Base-by-base conservation (phyloP, 2,329 filamentous ascomycete genomes). In the Verruconis gallopava region DNA sequence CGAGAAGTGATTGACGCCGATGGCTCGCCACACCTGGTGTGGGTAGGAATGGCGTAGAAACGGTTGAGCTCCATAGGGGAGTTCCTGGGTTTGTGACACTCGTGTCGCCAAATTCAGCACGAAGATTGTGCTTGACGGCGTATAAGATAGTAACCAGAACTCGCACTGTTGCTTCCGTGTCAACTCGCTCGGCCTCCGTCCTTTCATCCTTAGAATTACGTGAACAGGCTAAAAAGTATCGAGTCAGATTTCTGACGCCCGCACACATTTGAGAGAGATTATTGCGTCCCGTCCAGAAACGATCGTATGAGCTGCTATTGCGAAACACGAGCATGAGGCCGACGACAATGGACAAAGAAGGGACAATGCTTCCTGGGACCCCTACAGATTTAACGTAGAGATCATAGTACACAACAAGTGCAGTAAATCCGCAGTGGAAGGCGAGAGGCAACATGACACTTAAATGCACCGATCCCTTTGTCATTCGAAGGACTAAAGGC, bases 291-390 rank as follows among this genome's bases (percentile, higher is more conserved):
- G 70, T 69, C 75, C 75, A 79, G 61, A 79, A 79, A 2, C 75
- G 66, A 49, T 77, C 75, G 58, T 78, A 79, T 41, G 66, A 71
- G 3, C 75, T 79, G 48, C 71, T 67, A 50, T 80, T 79, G 28
- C 76, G 69, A 60, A 80, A 79, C 20, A 80, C 76, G 22, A 80
- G 72, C 68, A 80, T 78, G 32, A 80, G 56, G 51, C 76, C 76
- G 2, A 80, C 75, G 39, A 80, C 76, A 43, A 80, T 80, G 22
- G 71, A 75, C 2, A 80, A 61, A 12, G 68, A 73, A 2, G 76
- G 75, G 35, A 79, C 74, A 47, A 79, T 77, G 48, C 64, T 71
- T 37, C 65, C 65, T 5, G 76, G 75, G 25, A 79, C 63, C 30
- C 66, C 69, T 22, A 78, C 56, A 13, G 56, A 57, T 45, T 64